phyloP scores from a whole-genome alignment of 2,329 filamentous ascomycete species.

The Xylogone sp. region DNA sequence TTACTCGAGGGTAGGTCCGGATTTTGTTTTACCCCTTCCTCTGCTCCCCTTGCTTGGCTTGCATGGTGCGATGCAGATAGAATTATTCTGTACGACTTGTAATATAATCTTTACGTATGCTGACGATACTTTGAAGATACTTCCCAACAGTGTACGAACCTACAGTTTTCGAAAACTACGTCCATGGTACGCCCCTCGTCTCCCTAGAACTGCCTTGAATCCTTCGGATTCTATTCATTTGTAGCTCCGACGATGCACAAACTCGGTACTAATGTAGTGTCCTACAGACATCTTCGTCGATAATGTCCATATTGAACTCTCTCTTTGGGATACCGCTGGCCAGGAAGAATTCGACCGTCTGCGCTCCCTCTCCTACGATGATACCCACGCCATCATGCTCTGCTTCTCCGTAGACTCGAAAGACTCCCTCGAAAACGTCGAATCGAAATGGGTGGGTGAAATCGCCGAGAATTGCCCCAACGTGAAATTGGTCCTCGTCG shows the following conservation, averaged over 20 bases:
- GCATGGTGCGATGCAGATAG: no score
- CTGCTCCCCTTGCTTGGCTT: neutral
- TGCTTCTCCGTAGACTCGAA: conserved; percentile 97
- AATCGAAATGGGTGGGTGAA: conserved; percentile 97
- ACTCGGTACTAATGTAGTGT: neutral
- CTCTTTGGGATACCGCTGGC: conserved; percentile 96
- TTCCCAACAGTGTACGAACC: conserved; percentile 98
- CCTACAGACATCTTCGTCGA: conserved; percentile 94
- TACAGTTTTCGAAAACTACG: conserved; percentile 98
- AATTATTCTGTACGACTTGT: neutral
- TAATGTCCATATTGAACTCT: conserved; percentile 93
- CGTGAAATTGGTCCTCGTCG: conserved; percentile 91
- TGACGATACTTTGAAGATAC: conserved; percentile 55
- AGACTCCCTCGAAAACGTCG: conserved; percentile 96
- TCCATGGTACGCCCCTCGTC: conserved; percentile 70
- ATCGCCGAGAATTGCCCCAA: conserved; percentile 97
- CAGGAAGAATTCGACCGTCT: conserved; percentile 98
- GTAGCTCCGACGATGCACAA: neutral
- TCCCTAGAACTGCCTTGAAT: conserved; percentile 7
- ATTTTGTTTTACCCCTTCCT: neutral
- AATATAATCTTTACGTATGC: neutral
- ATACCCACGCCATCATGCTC: conserved; percentile 97
- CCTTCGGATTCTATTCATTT: no score
- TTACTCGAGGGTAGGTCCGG: conserved; percentile 80
- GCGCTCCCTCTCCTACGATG: conserved; percentile 91